Conservation (phyloP, 306 rosid genomes). For the Styphnolobium japonicum region DNA sequence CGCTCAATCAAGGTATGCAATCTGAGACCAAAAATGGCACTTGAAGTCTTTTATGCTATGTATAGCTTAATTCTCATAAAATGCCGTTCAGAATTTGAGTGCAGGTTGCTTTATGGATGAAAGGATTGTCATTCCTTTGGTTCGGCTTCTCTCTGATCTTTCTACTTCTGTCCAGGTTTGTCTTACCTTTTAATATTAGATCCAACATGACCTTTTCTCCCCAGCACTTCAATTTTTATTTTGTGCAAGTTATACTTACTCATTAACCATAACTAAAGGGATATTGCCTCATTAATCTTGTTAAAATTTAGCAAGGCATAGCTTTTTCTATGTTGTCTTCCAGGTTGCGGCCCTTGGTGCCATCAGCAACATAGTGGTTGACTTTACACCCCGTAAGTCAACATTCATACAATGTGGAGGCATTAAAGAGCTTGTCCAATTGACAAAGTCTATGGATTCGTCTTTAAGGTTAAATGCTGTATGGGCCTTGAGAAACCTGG, state of each 20-base stretch:
- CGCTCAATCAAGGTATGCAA: constrained; percentile 86
- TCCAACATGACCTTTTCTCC: neutral
- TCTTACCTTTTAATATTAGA: neutral
- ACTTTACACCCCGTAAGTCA: constrained; percentile 59
- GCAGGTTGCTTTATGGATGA: constrained; percentile 91
- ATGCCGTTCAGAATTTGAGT: constrained; percentile 75
- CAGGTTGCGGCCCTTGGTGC: constrained; percentile 69
- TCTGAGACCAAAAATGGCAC: constrained; percentile 16
- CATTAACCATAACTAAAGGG: neutral
- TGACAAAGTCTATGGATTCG: constrained; percentile 87
- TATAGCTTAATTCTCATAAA: constrained; percentile 37
- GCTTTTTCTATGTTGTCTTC: constrained; percentile 10
- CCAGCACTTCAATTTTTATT: neutral
- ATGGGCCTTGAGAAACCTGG: constrained; percentile 84
- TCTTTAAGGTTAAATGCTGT: constrained; percentile 71
- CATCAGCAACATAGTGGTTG: constrained; percentile 78
- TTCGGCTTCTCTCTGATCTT: constrained; percentile 74
- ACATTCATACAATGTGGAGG: constrained; percentile 74
- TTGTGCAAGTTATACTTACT: neutral
- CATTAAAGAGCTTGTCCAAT: constrained; percentile 71
- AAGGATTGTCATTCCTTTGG: constrained; percentile 67
- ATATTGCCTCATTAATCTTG: neutral
- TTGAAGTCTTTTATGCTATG: constrained; percentile 17
- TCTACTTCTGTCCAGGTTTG: constrained; percentile 83
- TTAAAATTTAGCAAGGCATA: neutral